Percentiles rank a stretch among this genome's conserved stretches.
phyloP scores from a whole-genome alignment of 2,329 filamentous ascomycete genomes.

The Fusarium napiforme region DNA sequence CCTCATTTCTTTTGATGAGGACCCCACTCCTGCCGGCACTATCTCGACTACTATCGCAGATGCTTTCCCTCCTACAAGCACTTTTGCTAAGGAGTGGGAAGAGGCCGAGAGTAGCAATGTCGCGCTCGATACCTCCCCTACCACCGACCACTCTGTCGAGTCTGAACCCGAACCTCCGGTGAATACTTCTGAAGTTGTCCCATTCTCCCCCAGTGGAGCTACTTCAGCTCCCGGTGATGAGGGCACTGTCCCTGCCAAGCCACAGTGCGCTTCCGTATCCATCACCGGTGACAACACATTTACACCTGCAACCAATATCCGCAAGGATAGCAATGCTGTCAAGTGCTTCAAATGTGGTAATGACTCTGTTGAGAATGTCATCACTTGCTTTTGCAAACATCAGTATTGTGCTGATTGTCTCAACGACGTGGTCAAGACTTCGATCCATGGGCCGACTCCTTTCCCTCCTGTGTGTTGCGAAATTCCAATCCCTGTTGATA shows the following conservation, averaged over 20 bases:
- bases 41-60: background rate
- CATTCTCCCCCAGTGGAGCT: too few relatives aligned
- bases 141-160: background rate
- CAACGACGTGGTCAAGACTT: background rate
- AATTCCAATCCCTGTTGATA: background rate
- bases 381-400: slow-evolving; percentile 3
- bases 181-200: background rate
- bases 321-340: background rate
- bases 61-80: background rate
- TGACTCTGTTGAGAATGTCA: background rate
- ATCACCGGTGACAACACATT: background rate
- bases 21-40: background rate
- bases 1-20: slow-evolving; percentile 1
- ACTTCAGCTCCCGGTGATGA: background rate
- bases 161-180: background rate
- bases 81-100: background rate
- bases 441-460: background rate
- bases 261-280: background rate
- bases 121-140: background rate
- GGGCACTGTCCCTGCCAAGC: background rate
- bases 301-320: too few relatives aligned
- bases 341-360: slow-evolving; percentile 1
- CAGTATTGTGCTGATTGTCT: slow-evolving; percentile 15
- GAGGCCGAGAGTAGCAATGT: background rate
- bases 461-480: slow-evolving; percentile 22